Base-by-base conservation (phyloP, 345 rosid species). In the Sisymbrium irio region DNA sequence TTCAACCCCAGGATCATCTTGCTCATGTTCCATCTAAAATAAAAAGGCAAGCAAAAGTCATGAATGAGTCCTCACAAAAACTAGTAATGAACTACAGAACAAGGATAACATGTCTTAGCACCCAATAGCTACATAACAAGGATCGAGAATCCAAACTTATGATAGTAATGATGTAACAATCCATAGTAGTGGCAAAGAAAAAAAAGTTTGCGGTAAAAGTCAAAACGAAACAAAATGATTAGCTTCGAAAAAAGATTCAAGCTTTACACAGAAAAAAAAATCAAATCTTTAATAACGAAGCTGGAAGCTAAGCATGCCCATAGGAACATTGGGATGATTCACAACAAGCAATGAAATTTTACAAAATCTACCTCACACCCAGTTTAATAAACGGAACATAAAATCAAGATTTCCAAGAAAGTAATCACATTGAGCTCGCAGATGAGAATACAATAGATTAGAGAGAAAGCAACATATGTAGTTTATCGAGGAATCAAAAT, bases 1-100 rank as follows among this genome's bases (percentile, higher is more conserved):
- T 25, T 73, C 58, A 62, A 33, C 65, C 69, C 71, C 80, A 78
- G 65, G 51, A 22, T 80, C 80, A 65, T 61, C 74, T 60, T 80
- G 80, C 50, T 81, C 83, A 47, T 46, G 77, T 69, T 77, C 96
- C 96, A 88, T 85, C 98, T 89, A 65, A 74, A n/a, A n/a, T n/a
- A 49, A 75, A 42, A 75, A 42, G 0, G 39, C n/a, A 76, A 62
- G 9, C 69, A 35, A 67, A 51, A 63, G 15, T 71, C 4, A 71
- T 32, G 4, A 25, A n/a, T 25, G 60, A 58, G 68, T 50, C 55
- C n/a, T n/a, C n/a, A n/a, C n/a, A n/a, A n/a, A n/a, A n/a, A n/a
- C n/a, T n/a, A n/a, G n/a, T n/a, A n/a, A n/a, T n/a, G n/a, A n/a
- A n/a, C n/a, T n/a, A n/a, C n/a, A n/a, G n/a, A n/a, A n/a, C n/a